Evolutionary conservation across 1,284 basidiomycete species (phyloP).

Genomic region (Gymnopus androsaceus): DNA sequence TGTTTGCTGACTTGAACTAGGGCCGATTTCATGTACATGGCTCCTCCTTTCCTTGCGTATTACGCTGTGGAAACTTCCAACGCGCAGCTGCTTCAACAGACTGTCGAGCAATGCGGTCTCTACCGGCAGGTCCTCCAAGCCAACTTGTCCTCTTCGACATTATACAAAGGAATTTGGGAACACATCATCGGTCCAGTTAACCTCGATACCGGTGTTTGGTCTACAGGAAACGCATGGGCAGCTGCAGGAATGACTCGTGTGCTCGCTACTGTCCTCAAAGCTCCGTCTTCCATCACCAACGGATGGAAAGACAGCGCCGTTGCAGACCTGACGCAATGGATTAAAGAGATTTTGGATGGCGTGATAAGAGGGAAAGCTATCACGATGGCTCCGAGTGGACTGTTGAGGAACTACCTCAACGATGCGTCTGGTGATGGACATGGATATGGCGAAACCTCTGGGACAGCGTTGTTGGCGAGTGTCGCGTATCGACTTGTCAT

Average conservation of each 20-base stretch:
- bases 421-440: conserved; percentile 30
- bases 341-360: conserved; percentile 49
- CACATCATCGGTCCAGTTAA: conserved; percentile 49
- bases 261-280: conserved; percentile 46
- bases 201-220: conserved; percentile 57
- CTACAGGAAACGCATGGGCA: conserved; percentile 48
- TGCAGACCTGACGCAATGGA: conserved; percentile 37
- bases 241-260: conserved; percentile 45
- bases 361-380: conserved; percentile 44
- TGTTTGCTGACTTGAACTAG: conserved; percentile 46
- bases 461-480: conserved; percentile 44
- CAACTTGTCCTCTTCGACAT: conserved; percentile 25
- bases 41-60: conserved; percentile 61
- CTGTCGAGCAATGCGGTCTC: conserved; percentile 48
- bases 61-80: conserved; percentile 48
- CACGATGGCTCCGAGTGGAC: conserved; percentile 28
- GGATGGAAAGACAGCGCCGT: conserved; percentile 32
- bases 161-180: conserved; percentile 39
- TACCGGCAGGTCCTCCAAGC: conserved; percentile 47
- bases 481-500: conserved; percentile 39
- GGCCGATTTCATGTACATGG: conserved; percentile 65
- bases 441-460: conserved; percentile 46
- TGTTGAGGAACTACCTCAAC: conserved; percentile 44
- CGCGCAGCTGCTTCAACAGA: conserved; percentile 41
- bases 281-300: conserved; percentile 29